Evolutionary conservation across 495 filamentous ascomycete genomes (phyloP).

Genomic region (Penicillium dipodomyicola): DNA sequence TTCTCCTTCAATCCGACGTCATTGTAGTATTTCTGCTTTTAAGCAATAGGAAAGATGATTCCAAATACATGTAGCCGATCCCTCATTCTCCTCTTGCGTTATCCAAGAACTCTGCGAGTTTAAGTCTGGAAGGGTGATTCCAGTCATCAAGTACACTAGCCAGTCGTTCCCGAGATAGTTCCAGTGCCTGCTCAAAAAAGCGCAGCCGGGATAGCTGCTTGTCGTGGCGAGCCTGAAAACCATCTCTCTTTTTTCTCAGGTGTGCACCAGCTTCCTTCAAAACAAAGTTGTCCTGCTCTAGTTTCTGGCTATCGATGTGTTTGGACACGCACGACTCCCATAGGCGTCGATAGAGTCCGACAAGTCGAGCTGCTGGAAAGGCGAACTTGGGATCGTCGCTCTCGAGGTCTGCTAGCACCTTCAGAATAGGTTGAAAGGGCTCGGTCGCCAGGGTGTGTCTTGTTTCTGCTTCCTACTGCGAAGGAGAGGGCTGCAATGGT

Average conservation of each 20-base stretch:
- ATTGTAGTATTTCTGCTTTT: too few species aligned
- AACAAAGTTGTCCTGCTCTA: too few species aligned
- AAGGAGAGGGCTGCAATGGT: neutral
- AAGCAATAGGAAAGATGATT: too few species aligned
- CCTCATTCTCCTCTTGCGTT: too few species aligned
- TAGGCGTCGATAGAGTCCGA: slow-evolving; percentile 6
- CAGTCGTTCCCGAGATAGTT: too few species aligned
- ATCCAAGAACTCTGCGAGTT: too few species aligned
- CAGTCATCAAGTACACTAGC: too few species aligned
- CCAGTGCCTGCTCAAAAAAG: slow-evolving; percentile 8
- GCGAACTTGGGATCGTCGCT: slow-evolving; percentile 1
- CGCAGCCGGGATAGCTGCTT: slow-evolving; percentile 10
- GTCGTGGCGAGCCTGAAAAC: slow-evolving; percentile 10
- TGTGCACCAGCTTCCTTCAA: too few species aligned
- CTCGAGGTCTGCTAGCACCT: slow-evolving; percentile 3
- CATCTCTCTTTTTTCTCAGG: too few species aligned
- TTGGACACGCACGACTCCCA: slow-evolving; percentile 12
- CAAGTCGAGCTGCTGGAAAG: slow-evolving; percentile 1
- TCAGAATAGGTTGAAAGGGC: neutral
- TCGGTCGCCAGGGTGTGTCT: neutral
- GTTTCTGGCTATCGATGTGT: slow-evolving; percentile 8
- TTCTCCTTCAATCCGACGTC: too few species aligned
- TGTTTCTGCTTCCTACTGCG: neutral
- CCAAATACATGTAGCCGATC: too few species aligned
- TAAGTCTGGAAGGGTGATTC: too few species aligned